Percentiles rank a stretch among this genome's conserved stretches.
Evolutionary conservation across 768 basidiomycete genomes (phyloP).

Genomic region (Mycena filopes): DNA sequence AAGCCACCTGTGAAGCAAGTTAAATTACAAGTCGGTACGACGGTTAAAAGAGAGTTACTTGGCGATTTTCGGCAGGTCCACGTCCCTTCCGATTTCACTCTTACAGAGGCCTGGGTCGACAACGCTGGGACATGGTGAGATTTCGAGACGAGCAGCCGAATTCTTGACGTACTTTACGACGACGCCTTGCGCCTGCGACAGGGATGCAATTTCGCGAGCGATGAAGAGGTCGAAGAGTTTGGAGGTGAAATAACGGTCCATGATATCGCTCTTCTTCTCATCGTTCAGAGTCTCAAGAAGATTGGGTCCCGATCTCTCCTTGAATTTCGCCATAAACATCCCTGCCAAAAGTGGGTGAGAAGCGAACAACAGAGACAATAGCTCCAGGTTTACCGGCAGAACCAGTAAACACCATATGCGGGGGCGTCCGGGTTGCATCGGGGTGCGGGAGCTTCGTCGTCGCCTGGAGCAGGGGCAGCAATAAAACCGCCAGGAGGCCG

Average conservation of each 20-base stretch:
- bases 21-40: not conserved
- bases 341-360: not conserved
- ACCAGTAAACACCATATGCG: constrained; percentile 27
- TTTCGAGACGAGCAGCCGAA: no score
- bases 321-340: constrained; percentile 5
- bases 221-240: constrained; percentile 19
- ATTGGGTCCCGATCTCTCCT: not conserved
- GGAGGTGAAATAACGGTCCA: constrained; percentile 23
- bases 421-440: not conserved
- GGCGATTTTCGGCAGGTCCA: not conserved
- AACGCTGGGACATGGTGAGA: constrained; percentile 11
- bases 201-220: constrained; percentile 4
- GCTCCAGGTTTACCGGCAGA: constrained; percentile 10
- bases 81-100: constrained; percentile 10
- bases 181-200: constrained; percentile 20
- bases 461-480: constrained; percentile 16
- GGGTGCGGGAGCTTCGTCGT: constrained; percentile 23
- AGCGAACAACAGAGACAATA: no score
- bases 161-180: constrained; percentile 22
- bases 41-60: not conserved
- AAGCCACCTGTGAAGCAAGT: not conserved
- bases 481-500: constrained; percentile 21
- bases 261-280: not conserved
- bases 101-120: constrained; percentile 18
- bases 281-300: constrained; percentile 23